Conservation (phyloP, 1,139 yeast genomes). For the Candida smagusa region DNA sequence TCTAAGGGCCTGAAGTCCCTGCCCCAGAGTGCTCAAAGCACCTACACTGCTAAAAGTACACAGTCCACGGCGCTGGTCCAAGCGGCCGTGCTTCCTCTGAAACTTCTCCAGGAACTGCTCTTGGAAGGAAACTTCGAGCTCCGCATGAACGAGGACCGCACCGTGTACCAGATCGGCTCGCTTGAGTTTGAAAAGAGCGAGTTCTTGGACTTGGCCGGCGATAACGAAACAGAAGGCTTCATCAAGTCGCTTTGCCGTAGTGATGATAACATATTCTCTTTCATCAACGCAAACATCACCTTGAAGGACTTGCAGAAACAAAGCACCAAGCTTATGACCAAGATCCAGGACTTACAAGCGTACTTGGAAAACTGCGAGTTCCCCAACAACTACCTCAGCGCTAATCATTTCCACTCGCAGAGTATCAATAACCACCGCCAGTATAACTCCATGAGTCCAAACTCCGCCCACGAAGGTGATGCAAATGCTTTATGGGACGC, state of each 20-base stretch:
- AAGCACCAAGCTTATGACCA: constrained; percentile 36
- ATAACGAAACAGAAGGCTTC: constrained; percentile 49
- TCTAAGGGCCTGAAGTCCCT: background rate
- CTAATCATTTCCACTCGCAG: constrained; percentile 6
- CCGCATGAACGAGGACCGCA: constrained; percentile 14
- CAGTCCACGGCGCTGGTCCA: background rate
- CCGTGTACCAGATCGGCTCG: constrained; percentile 52
- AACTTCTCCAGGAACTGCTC: constrained; percentile 3
- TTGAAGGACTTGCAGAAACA: constrained; percentile 48
- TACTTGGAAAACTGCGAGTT: constrained; percentile 38
- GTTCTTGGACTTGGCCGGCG: constrained; percentile 44
- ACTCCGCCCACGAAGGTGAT: background rate
- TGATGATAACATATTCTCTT: constrained; percentile 45
- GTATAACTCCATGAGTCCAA: background rate
- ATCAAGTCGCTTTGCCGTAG: constrained; percentile 45
- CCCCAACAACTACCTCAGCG: constrained; percentile 30
- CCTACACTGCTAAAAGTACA: background rate
- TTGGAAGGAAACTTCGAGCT: constrained; percentile 8
- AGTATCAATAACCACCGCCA: constrained; percentile 7
- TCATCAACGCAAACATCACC: constrained; percentile 44
- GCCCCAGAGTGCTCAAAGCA: background rate
- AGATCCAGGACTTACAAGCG: constrained; percentile 32
- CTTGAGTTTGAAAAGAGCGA: constrained; percentile 53
- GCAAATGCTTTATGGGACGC: constrained; percentile 14
- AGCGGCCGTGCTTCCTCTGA: constrained; percentile 2